Conservation (phyloP, 2,329 filamentous ascomycete genomes). For the Cyclaneusma minus region DNA sequence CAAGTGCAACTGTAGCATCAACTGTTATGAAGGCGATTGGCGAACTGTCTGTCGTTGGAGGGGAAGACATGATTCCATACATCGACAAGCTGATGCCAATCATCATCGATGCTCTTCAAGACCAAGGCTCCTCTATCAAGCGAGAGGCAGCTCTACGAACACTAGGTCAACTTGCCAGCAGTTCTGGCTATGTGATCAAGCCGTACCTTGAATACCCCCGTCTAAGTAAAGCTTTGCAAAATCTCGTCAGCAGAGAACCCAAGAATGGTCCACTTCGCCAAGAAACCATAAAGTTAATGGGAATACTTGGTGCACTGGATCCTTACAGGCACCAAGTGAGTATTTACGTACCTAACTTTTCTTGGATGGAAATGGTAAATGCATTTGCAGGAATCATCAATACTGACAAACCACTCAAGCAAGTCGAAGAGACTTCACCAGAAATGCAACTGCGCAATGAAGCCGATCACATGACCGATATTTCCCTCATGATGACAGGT, state of each 20-base stretch:
- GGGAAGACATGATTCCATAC: constrained; percentile 85
- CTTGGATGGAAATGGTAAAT: no score
- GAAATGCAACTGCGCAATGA: constrained; percentile 58
- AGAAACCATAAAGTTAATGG: constrained; percentile 93
- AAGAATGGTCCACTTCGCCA: constrained; percentile 73
- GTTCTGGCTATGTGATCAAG: constrained; percentile 93
- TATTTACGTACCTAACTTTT: constrained; percentile 9
- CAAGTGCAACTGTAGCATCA: constrained; percentile 75
- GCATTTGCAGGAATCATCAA: no score
- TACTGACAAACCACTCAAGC: constrained; percentile 22
- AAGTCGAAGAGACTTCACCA: constrained; percentile 78
- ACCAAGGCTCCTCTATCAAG: constrained; percentile 80
- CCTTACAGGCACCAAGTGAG: constrained; percentile 86
- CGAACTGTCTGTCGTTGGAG: constrained; percentile 84
- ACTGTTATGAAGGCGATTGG: constrained; percentile 93
- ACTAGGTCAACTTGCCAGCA: constrained; percentile 82
- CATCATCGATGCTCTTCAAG: constrained; percentile 85
- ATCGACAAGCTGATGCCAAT: constrained; percentile 88
- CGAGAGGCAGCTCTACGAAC: constrained; percentile 83
- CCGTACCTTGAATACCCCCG: constrained; percentile 93
- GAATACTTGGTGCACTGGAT: constrained; percentile 85
- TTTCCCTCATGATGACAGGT: constrained; percentile 95
- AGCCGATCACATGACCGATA: constrained; percentile 63
- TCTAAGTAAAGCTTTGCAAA: constrained; percentile 79
- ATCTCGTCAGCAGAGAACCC: constrained; percentile 80